phyloP scores from a whole-genome alignment of 305 asterid species.

The Fraxinus xanthoxyloides region DNA sequence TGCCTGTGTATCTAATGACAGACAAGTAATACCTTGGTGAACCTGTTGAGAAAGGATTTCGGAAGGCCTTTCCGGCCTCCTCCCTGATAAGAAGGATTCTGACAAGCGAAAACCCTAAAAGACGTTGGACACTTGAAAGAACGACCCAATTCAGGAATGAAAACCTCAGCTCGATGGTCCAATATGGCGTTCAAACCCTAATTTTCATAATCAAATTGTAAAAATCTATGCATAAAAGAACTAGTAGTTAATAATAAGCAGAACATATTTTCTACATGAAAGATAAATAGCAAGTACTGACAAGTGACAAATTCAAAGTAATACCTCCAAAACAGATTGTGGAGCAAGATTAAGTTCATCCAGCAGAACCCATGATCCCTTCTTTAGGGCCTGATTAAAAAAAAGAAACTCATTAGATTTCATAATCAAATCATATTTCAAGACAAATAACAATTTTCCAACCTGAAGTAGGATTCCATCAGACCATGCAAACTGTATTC shows the following conservation, averaged over 20 bases:
- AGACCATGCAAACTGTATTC: slow-evolving; percentile 96
- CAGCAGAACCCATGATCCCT: slow-evolving; percentile 95
- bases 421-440: slow-evolving; percentile 11
- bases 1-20: slow-evolving; percentile 11
- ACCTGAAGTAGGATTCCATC: slow-evolving; percentile 99
- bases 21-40: slow-evolving; percentile 69
- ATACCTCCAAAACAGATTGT: slow-evolving; percentile 96
- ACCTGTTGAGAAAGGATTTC: slow-evolving; percentile 92
- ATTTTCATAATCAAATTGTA: slow-evolving; percentile 17
- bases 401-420: slow-evolving; percentile 6
- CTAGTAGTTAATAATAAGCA: neutral
- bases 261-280: slow-evolving; percentile 2
- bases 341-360: slow-evolving; percentile 99
- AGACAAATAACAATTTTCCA: slow-evolving; percentile 1
- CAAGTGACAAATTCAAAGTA: slow-evolving; percentile 15
- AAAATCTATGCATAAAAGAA: slow-evolving; percentile 12
- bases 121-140: slow-evolving; percentile 86
- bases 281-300: slow-evolving; percentile 14
- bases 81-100: slow-evolving; percentile 94
- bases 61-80: slow-evolving; percentile 99
- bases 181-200: slow-evolving; percentile 95
- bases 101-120: slow-evolving; percentile 95
- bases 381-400: slow-evolving; percentile 76
- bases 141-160: slow-evolving; percentile 88
- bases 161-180: slow-evolving; percentile 99